Evolutionary conservation across 495 filamentous ascomycete genomes (phyloP), one percentile per base, ranked within the genome.

Genomic region (Lindgomyces ingoldianus): DNA sequence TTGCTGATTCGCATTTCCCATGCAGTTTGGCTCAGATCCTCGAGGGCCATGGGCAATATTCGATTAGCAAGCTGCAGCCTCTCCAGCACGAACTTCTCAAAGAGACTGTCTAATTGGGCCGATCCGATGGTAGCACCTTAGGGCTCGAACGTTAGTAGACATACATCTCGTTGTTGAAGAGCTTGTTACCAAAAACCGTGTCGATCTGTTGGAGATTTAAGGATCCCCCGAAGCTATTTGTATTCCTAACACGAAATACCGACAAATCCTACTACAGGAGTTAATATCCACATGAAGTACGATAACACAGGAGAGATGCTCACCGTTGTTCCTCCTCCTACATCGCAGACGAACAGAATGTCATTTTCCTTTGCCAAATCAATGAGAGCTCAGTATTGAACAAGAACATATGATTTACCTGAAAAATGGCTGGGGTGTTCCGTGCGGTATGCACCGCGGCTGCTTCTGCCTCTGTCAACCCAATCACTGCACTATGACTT

Each of bases 401-500:
- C 3, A 16, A 22, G 16, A 16, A 25, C 3, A 25, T 52, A n/a
- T 26, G n/a, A n/a, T 26, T 4, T 48, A 60, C 57, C 11, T 30
- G 12, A 49, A 74, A 72, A 9, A 67, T 60, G 16, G 51, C 70
- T 52, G 62, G 71, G 16, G 62, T 73, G 18, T 76, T 74, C 14
- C 75, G 76, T 8, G 75, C 76, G 0, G 78, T 78, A 69, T 81
- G 79, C 0, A 87, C 84, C 10, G 86, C 86, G 1, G 85, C 85
- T 3, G 86, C 86, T 70, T 89, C 86, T 4, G 86, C 84, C 67
- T 89, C 86, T 0, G 86, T 89, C 22, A 88, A 72, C 9, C 84
- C 83, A 48, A 89, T 84, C n/a, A 61, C 71, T 2, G 78, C 80
- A 8, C 70, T 74, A 70, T 86, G 82, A 19, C 72, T 74, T 0